Conservation (phyloP, 202 grass and related monocot species). For the Setaria italica region DNA sequence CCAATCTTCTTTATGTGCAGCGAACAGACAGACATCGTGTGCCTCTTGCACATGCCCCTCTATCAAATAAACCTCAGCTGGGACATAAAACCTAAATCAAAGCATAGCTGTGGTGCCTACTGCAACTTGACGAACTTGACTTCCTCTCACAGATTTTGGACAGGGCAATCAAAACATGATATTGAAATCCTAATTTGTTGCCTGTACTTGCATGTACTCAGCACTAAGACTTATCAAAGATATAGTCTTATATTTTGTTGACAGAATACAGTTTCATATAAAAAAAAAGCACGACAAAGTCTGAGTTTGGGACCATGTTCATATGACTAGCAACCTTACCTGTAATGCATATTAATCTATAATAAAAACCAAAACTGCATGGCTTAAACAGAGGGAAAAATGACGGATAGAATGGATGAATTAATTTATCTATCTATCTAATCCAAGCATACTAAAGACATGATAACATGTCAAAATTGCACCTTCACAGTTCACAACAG, state of each 20-base stretch:
- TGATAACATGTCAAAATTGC: neutral
- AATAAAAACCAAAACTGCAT: neutral
- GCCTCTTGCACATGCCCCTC: no score
- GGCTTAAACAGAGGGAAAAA: neutral
- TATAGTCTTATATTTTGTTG: neutral
- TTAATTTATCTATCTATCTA: neutral
- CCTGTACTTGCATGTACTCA: no score
- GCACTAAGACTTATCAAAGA: neutral
- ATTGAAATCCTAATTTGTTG: no score
- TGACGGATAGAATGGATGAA: neutral
- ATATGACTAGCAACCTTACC: neutral
- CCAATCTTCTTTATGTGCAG: neutral
- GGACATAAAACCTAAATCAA: neutral
- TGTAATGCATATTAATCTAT: neutral
- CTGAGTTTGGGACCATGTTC: neutral
- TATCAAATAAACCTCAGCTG: neutral
- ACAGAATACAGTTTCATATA: neutral
- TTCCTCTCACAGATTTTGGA: neutral
- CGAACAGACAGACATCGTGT: no score
- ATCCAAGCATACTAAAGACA: neutral
- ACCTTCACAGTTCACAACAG: neutral
- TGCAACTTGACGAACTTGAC: neutral
- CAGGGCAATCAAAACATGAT: neutral
- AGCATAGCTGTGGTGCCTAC: neutral
- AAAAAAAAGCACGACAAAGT: no score